These are phyloP conservation scores for Escallonia herrerae DNA, from an alignment of 129 eudicot genomes.

Conservation along the genomic window DNA sequence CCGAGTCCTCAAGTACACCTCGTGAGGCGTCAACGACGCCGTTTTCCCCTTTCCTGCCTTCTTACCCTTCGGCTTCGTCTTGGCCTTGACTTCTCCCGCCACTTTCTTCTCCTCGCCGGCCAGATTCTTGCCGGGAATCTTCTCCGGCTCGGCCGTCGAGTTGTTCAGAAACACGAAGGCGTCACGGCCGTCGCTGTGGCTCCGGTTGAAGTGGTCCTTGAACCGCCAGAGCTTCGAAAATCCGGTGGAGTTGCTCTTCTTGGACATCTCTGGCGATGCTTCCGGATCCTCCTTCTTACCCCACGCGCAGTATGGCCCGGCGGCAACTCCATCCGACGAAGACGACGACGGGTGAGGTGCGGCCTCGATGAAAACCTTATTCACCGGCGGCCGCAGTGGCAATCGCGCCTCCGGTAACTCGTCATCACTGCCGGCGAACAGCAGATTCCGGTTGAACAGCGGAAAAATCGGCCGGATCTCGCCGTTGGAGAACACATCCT, in stretches of 20 bases:
- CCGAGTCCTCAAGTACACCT: conserved; percentile 52
- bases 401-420: conserved; percentile 3
- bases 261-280: conserved; percentile 45
- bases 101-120: conserved; percentile 10
- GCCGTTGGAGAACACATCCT: conserved; percentile 28
- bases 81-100: conserved; percentile 15
- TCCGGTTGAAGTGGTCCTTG: conserved; percentile 45
- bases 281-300: conserved; percentile 10
- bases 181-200: conserved; percentile 87
- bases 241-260: conserved; percentile 92
- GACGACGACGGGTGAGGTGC: conserved; percentile 10
- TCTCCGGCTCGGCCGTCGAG: conserved; percentile 16
- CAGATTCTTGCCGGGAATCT: background rate
- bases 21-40: conserved; percentile 54
- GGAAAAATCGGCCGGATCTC: conserved; percentile 55
- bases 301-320: conserved; percentile 50
- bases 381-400: conserved; percentile 41
- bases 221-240: conserved; percentile 90
- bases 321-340: conserved; percentile 12
- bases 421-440: conserved; percentile 16
- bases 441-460: conserved; percentile 37
- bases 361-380: conserved; percentile 42
- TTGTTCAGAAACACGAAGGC: conserved; percentile 68
- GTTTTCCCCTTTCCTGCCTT: conserved; percentile 27
- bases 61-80: conserved; percentile 15